A percentile compares a stretch with the other conserved stretches of the same genome.
Evolutionary conservation across 2,329 filamentous ascomycete species (phyloP).

Genomic region (Xylaria sp.): DNA sequence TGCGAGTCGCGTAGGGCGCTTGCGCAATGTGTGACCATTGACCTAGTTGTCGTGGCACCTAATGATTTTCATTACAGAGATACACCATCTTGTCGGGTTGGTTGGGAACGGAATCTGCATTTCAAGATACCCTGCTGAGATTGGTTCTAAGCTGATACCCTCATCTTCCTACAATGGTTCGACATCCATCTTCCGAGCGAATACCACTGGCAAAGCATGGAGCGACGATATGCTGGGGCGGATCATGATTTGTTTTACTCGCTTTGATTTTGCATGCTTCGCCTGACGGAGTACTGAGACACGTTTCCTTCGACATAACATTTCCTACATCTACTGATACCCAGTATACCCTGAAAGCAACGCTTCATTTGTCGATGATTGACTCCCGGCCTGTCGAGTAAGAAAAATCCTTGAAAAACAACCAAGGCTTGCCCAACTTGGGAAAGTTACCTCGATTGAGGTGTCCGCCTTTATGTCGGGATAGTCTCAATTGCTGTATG

Average conservation of each 20-base stretch:
- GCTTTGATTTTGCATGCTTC: slow-evolving; percentile 51
- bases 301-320: slow-evolving; percentile 44
- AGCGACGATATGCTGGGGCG: slow-evolving; percentile 43
- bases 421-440: slow-evolving; percentile 21
- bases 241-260: slow-evolving; percentile 48
- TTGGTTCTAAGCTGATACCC: slow-evolving; percentile 53
- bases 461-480: slow-evolving; percentile 32
- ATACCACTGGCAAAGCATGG: slow-evolving; percentile 40
- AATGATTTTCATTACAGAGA: slow-evolving; percentile 49
- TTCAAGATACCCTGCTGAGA: slow-evolving; percentile 53
- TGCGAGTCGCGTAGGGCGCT: slow-evolving; percentile 38
- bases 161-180: slow-evolving; percentile 44
- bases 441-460: slow-evolving; percentile 19
- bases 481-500: slow-evolving; percentile 42
- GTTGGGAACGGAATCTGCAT: slow-evolving; percentile 53
- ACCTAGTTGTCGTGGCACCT: slow-evolving; percentile 37
- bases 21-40: slow-evolving; percentile 34
- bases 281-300: slow-evolving; percentile 46
- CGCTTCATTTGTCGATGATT: slow-evolving; percentile 44
- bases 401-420: slow-evolving; percentile 22
- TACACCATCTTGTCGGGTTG: slow-evolving; percentile 49
- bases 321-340: slow-evolving; percentile 53
- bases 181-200: slow-evolving; percentile 40
- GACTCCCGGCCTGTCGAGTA: slow-evolving; percentile 34
- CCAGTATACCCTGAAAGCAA: slow-evolving; percentile 52